Evolutionary conservation across 768 basidiomycete species (phyloP).

Genomic region (Pisolithus marmoratus): DNA sequence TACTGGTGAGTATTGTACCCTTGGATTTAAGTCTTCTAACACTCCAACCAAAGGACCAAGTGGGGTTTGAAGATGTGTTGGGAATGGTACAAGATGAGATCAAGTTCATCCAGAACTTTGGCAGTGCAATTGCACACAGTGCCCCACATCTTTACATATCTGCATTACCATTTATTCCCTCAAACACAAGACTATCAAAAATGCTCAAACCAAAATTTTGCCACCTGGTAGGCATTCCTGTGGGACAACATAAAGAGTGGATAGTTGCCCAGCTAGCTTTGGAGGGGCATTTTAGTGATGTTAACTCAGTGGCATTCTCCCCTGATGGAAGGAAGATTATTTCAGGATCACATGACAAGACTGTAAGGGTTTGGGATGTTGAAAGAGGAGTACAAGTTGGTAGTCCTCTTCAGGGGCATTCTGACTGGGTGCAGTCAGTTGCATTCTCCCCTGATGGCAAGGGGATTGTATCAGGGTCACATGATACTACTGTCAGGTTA

Average conservation of each 20-base stretch:
- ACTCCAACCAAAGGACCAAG: not conserved
- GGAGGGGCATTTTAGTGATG: not conserved
- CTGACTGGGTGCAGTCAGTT: not conserved
- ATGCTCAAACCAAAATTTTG: not conserved
- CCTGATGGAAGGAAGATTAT: not conserved
- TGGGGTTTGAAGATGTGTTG: not conserved
- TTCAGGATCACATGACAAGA: not conserved
- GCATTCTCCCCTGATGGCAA: conserved; percentile 6
- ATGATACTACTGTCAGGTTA: not conserved
- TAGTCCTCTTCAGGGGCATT: not conserved
- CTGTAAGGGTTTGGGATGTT: not conserved
- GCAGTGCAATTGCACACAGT: conserved; percentile 7
- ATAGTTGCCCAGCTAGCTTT: not conserved
- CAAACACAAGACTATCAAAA: conserved; percentile 19
- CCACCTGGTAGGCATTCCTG: not conserved
- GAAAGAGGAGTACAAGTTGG: not conserved
- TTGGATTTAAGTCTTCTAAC: not conserved
- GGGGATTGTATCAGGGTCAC: not conserved
- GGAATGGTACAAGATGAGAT: conserved; percentile 1
- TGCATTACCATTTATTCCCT: conserved; percentile 18
- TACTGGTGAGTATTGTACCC: not conserved
- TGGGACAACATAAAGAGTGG: not conserved
- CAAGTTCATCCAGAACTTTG: conserved; percentile 13
- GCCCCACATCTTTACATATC: conserved; percentile 22
- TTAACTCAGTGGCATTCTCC: not conserved